These are phyloP conservation scores for Gynochthodes officinalis DNA, from an alignment of 257 asterid genomes.

Conservation along the genomic window DNA sequence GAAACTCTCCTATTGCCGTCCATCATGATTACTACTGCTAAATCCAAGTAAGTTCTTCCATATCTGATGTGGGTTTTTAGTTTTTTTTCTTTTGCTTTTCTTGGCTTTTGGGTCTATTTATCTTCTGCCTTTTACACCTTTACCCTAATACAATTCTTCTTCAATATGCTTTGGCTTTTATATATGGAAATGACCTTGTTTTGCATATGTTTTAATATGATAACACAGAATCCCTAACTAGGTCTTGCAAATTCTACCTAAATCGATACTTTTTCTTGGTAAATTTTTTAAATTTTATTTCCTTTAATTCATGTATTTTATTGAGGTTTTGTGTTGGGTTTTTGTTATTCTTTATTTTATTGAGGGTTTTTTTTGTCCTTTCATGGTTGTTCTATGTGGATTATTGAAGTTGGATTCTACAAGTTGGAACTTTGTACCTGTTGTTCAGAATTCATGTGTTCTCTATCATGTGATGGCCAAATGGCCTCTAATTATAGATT, in stretches of 20 bases:
- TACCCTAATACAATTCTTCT: no score
- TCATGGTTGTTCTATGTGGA: no score
- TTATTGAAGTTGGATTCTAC: no score
- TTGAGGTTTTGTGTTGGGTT: conserved; percentile 10
- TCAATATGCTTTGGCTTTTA: background rate
- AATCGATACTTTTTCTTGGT: conserved; percentile 1
- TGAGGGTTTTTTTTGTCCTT: background rate
- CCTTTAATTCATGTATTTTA: background rate
- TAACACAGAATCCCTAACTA: background rate
- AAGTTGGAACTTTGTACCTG: background rate
- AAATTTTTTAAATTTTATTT: background rate
- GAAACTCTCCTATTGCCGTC: no score
- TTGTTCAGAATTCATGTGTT: background rate
- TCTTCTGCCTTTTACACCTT: conserved; percentile 6
- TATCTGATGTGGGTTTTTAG: no score
- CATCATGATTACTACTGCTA: no score
- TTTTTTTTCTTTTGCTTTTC: background rate
- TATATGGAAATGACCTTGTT: background rate
- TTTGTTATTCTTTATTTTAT: background rate
- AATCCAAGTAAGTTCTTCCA: no score
- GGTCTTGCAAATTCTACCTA: background rate
- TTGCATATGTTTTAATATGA: background rate
- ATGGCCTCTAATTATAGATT: no score
- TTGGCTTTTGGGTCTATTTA: conserved; percentile 4
- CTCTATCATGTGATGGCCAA: no score